Percentiles rank a stretch among this genome's conserved stretches.
Evolutionary conservation across 495 filamentous ascomycete genomes (phyloP).

Genomic region (Penicillium simplicissimum): DNA sequence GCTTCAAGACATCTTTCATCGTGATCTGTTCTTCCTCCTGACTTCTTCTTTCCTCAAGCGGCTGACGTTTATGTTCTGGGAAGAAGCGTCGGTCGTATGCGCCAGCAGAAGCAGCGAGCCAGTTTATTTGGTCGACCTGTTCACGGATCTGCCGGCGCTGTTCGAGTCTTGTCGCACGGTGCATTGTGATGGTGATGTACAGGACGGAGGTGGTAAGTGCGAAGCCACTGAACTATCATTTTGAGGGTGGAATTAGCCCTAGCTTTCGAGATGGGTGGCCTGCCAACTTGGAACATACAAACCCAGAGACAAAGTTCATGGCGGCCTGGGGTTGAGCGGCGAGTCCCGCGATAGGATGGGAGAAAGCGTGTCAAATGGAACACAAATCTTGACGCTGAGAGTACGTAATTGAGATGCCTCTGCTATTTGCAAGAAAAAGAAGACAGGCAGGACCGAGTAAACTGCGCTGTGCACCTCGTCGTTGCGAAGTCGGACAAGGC

Average conservation of each 20-base stretch:
- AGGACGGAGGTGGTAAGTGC: slow-evolving; percentile 80
- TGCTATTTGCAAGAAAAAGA: background rate
- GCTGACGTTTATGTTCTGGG: slow-evolving; percentile 33
- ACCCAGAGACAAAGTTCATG: slow-evolving; percentile 82
- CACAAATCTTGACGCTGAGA: no score
- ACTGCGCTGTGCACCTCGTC: background rate
- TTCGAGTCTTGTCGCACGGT: slow-evolving; percentile 66
- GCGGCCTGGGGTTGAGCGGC: background rate
- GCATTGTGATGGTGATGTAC: slow-evolving; percentile 76
- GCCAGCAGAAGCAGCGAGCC: slow-evolving; percentile 49
- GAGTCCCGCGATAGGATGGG: background rate
- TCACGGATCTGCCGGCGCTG: slow-evolving; percentile 73
- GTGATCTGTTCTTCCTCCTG: slow-evolving; percentile 39
- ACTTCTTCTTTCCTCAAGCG: slow-evolving; percentile 25
- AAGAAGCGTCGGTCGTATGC: slow-evolving; percentile 44
- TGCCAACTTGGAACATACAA: slow-evolving; percentile 59
- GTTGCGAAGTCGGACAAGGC: slow-evolving; percentile 28
- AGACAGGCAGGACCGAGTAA: background rate
- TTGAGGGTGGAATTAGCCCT: background rate
- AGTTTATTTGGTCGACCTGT: slow-evolving; percentile 62
- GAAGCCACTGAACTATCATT: slow-evolving; percentile 66
- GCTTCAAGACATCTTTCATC: slow-evolving; percentile 68
- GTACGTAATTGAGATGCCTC: background rate
- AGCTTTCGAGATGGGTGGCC: background rate
- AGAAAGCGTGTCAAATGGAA: background rate